phyloP scores from a whole-genome alignment of 1,284 basidiomycete genomes.

The Mycosarcoma mackinlayi region DNA sequence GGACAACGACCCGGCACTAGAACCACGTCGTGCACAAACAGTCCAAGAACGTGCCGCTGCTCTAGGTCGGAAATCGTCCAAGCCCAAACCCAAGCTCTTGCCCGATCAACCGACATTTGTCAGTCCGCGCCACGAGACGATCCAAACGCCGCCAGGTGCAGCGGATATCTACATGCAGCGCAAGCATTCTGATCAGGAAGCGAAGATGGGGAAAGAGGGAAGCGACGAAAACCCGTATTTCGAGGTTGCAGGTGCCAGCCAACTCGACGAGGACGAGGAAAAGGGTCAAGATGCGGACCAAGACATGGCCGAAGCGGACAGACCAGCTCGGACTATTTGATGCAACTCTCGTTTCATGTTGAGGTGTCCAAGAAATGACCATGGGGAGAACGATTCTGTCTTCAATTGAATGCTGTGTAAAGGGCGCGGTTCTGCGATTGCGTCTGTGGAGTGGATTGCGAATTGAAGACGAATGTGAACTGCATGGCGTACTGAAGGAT shows the following conservation, averaged over 20 bases:
- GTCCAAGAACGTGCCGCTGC: slow-evolving; percentile 21
- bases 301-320: not conserved
- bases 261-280: not conserved
- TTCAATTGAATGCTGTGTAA: too few species aligned
- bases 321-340: slow-evolving; percentile 8
- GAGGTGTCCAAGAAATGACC: not conserved
- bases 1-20: too few species aligned
- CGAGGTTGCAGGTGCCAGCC: not conserved
- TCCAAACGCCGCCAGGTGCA: slow-evolving; percentile 31
- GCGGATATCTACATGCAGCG: slow-evolving; percentile 19
- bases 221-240: slow-evolving; percentile 29
- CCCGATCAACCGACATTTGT: slow-evolving; percentile 35
- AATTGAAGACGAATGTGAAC: too few species aligned
- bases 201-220: not conserved
- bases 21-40: slow-evolving; percentile 6
- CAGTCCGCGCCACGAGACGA: slow-evolving; percentile 19
- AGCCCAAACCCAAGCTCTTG: slow-evolving; percentile 33
- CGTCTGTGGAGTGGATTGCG: too few species aligned
- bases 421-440: too few species aligned
- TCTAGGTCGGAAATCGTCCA: slow-evolving; percentile 7
- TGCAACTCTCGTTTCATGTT: not conserved
- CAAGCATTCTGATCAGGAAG: not conserved
- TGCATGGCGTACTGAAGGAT: too few species aligned
- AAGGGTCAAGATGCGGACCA: not conserved
- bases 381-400: too few species aligned